Evolutionary conservation across 2,329 filamentous ascomycete genomes (phyloP).

Genomic region (Ophiostoma triangulosporum): DNA sequence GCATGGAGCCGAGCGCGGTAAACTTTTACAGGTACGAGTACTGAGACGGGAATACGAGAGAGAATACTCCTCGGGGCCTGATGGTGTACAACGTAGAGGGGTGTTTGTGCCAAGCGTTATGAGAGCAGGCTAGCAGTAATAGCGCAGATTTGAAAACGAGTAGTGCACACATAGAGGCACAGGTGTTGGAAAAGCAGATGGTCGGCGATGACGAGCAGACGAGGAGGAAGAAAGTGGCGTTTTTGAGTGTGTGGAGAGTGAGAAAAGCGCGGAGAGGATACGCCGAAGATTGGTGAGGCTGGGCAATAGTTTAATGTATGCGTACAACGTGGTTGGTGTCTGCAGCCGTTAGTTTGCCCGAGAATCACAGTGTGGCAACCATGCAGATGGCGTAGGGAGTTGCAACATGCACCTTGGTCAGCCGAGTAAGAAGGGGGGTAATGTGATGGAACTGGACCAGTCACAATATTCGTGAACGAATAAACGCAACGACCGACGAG

Average conservation of each 20-base stretch:
- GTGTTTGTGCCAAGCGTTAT: neutral
- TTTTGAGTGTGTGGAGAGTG: neutral
- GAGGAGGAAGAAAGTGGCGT: neutral
- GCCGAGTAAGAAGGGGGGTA: too few species aligned
- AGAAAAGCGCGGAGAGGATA: neutral
- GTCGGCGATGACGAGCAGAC: neutral
- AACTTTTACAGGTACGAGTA: neutral
- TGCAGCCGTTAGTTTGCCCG: neutral
- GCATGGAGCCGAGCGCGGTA: too few species aligned
- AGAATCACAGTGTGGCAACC: neutral
- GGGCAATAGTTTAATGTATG: neutral
- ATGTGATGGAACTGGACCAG: too few species aligned
- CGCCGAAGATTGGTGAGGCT: neutral
- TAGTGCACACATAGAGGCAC: neutral
- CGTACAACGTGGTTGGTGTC: neutral
- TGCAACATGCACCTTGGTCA: neutral
- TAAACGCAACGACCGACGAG: too few species aligned
- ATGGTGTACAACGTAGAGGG: neutral
- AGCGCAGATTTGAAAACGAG: neutral
- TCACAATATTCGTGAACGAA: too few species aligned
- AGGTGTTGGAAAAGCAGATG: neutral
- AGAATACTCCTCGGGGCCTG: neutral
- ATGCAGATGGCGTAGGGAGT: neutral
- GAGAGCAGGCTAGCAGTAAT: neutral
- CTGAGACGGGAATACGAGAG: too few species aligned